phyloP scores from a whole-genome alignment of 495 filamentous ascomycete species.

The Wilcoxina mikolae region DNA sequence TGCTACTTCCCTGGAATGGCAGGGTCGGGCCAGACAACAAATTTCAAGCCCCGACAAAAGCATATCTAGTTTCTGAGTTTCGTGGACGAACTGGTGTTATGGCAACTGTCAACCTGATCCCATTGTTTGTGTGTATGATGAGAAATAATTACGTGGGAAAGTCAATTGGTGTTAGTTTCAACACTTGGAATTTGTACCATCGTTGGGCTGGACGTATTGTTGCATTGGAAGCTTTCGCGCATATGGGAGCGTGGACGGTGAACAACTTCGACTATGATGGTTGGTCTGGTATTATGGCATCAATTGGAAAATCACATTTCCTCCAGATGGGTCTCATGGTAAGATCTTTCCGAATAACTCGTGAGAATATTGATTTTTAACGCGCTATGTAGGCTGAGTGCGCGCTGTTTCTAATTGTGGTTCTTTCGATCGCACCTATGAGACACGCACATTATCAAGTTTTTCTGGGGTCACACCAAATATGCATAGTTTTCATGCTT shows the following conservation, averaged over 20 bases:
- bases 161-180: conserved; percentile 36
- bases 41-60: conserved; percentile 31
- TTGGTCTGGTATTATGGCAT: conserved; percentile 42
- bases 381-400: conserved; percentile 33
- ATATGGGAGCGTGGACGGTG: conserved; percentile 49
- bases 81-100: conserved; percentile 64
- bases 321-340: conserved; percentile 43
- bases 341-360: conserved; percentile 20
- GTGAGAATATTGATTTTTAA: neutral
- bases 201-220: conserved; percentile 67
- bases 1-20: conserved; percentile 41
- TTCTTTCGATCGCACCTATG: conserved; percentile 55
- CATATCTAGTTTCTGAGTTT: conserved; percentile 43
- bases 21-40: conserved; percentile 20
- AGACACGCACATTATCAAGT: conserved; percentile 94
- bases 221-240: conserved; percentile 46
- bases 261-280: conserved; percentile 51
- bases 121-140: conserved; percentile 50
- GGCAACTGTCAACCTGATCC: conserved; percentile 65
- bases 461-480: conserved; percentile 72
- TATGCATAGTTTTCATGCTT: conserved; percentile 47
- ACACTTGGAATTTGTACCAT: conserved; percentile 67
- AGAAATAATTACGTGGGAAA: conserved; percentile 55
- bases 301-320: conserved; percentile 40
- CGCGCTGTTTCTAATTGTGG: conserved; percentile 42